These are phyloP conservation scores for Zygoascus biomembranicola DNA, from an alignment of 805 yeast genomes.

Conservation along the genomic window DNA sequence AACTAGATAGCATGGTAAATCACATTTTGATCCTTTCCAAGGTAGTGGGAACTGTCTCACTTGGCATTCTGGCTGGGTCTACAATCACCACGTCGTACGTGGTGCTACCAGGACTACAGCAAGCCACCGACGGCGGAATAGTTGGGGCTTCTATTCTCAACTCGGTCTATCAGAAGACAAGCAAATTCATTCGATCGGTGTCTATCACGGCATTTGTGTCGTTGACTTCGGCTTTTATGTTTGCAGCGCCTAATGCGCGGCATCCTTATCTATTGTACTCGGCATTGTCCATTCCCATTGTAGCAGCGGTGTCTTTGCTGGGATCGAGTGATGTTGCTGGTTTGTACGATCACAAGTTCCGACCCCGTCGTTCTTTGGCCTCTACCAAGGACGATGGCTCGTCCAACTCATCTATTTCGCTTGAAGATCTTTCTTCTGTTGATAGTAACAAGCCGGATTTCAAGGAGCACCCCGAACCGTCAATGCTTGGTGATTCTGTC, in stretches of 20 bases:
- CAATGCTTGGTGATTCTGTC: constrained; percentile 14
- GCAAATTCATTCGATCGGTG: background rate
- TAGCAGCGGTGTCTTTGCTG: constrained; percentile 4
- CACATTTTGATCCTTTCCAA: constrained; percentile 24
- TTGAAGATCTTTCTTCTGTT: background rate
- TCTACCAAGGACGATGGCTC: background rate
- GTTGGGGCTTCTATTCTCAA: background rate
- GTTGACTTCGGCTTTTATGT: constrained; percentile 20
- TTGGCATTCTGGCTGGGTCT: constrained; percentile 31
- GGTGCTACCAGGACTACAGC: constrained; percentile 11
- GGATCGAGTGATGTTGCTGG: background rate
- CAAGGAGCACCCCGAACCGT: constrained; percentile 1
- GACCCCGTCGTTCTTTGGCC: background rate
- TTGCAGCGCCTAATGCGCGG: constrained; percentile 20
- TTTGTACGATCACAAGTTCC: background rate
- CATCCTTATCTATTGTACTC: constrained; percentile 31
- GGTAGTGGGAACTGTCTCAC: constrained; percentile 29
- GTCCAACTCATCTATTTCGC: background rate
- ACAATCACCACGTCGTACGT: constrained; percentile 16
- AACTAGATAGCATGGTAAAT: constrained; percentile 8
- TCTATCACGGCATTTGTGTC: constrained; percentile 17
- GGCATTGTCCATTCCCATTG: constrained; percentile 25
- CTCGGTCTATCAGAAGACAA: background rate
- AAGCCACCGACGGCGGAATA: constrained; percentile 3
- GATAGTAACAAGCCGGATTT: constrained; percentile 4